Evolutionary conservation across 2,329 filamentous ascomycete species (phyloP), one percentile per base, ranked within the genome.

Genomic region (Colletotrichum paranaense): DNA sequence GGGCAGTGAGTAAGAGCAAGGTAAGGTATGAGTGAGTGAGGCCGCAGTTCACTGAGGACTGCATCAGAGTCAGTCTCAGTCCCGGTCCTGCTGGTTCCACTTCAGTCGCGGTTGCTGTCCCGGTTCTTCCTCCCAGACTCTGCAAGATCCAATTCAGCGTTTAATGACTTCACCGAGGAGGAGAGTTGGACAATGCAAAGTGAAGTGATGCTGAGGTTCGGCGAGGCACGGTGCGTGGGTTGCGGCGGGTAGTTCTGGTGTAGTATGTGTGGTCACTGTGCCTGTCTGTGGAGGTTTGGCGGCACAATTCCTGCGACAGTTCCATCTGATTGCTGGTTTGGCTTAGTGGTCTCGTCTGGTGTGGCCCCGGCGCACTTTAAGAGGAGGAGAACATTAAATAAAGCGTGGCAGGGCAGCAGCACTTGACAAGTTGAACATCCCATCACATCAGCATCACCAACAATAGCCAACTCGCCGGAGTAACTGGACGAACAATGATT

Each of bases 391-490:
- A 16, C 19, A 32, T 63, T 2, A 35, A 52, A 53, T 63, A 46
- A 57, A 30, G 32, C 63, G 49, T 59, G 30, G n/a, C 53, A 56
- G 42, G 32, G 66, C 16, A 62, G 52, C n/a, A 49, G 28, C 11
- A 62, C 32, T 38, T 26, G 58, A 6, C 28, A 35, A 42, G 28
- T 24, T n/a, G 22, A 53, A 42, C 46, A 53, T 35, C 4, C 32
- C 32, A 35, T 35, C 32, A 35, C 32, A 35, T 16, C 62, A 46
- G 9, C 46, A 55, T 32, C 57, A 57, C 24, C 30, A 30, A 38
- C 28, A 59, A 35, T 35, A 71, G 62, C 46, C 62, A 70, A 60
- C 55, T 66, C 3, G 46, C 26, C 42, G 55, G 56, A 38, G 46
- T 28, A 11, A 22, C 16, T 52, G 42, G 26, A 19, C 49, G 38